Evolutionary conservation across 2,329 filamentous ascomycete genomes (phyloP).

Genomic region (Ophiocordyceps unilateralis): DNA sequence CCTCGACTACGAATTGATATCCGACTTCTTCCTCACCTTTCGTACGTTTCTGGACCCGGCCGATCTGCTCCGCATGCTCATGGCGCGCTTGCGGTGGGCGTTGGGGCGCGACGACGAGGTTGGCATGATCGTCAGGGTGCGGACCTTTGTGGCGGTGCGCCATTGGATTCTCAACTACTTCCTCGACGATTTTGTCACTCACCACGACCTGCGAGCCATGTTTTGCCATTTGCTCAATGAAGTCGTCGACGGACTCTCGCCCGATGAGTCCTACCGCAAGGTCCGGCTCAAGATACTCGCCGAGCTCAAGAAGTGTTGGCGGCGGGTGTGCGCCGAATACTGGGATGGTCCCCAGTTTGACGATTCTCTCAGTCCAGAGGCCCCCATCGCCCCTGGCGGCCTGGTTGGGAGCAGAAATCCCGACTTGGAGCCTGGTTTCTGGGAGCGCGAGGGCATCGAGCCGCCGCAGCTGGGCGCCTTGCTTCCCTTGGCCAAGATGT

Average conservation of each 20-base stretch:
- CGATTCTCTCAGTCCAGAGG: constrained; percentile 41
- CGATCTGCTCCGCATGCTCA: constrained; percentile 66
- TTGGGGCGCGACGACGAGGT: constrained; percentile 63
- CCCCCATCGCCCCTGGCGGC: constrained; percentile 62
- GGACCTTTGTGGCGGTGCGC: constrained; percentile 84
- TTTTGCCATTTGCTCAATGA: constrained; percentile 73
- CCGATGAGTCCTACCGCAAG: constrained; percentile 25
- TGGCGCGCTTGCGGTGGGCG: constrained; percentile 78
- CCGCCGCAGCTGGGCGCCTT: constrained; percentile 27
- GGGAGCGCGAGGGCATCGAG: constrained; percentile 26
- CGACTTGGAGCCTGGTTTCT: constrained; percentile 34
- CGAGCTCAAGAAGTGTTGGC: constrained; percentile 95
- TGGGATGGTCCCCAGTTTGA: constrained; percentile 65
- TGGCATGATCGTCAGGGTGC: constrained; percentile 84
- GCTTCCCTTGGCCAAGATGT: constrained; percentile 11
- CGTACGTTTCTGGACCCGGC: constrained; percentile 65
- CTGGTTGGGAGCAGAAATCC: constrained; percentile 43
- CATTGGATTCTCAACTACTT: constrained; percentile 99
- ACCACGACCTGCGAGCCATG: constrained; percentile 52
- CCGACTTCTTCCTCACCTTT: constrained; percentile 94
- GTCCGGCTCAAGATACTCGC: constrained; percentile 68
- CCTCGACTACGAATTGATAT: constrained; percentile 90
- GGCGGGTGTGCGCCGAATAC: constrained; percentile 72
- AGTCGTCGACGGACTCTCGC: constrained; percentile 37
- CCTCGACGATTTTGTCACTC: constrained; percentile 74